Conservation (phyloP, 352 stramenopile species). For the Pythium plurisporium region DNA sequence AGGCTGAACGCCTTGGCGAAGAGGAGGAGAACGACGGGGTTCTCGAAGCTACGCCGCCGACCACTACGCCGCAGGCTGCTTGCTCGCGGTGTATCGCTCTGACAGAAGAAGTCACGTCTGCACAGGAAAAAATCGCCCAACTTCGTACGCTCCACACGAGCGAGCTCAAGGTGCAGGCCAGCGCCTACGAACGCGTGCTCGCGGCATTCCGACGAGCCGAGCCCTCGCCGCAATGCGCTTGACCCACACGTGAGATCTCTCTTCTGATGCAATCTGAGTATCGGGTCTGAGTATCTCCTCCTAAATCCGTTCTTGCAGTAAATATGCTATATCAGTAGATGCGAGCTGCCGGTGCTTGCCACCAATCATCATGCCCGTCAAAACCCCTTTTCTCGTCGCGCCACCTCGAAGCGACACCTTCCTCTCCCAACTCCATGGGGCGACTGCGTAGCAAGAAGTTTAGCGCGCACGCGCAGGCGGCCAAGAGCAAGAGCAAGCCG, state of each 20-base stretch:
- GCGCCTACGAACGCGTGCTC: conserved; percentile 16
- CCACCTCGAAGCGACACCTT: not conserved
- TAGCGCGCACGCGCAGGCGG: conserved; percentile 46
- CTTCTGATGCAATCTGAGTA: conserved; percentile 1
- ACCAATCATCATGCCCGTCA: conserved; percentile 15
- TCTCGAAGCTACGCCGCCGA: not conserved
- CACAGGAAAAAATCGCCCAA: conserved; percentile 25
- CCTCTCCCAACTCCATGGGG: conserved; percentile 33
- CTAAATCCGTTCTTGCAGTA: not conserved
- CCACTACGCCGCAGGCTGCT: not conserved
- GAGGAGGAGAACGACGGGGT: conserved; percentile 9
- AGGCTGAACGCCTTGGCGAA: conserved; percentile 24
- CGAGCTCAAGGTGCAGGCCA: conserved; percentile 36
- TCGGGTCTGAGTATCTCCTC: not conserved
- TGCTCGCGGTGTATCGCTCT: conserved; percentile 25
- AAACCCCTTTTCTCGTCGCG: too few species aligned
- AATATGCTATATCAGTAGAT: not conserved
- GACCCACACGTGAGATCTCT: conserved; percentile 2
- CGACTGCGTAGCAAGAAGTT: conserved; percentile 56
- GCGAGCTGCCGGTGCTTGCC: too few species aligned
- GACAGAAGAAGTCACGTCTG: conserved; percentile 18
- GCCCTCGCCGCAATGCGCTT: not conserved
- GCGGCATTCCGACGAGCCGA: not conserved
- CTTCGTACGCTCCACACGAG: conserved; percentile 26
- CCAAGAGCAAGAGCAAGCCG: conserved; percentile 32